Conservation (phyloP, 176 grass and related monocot genomes). For the Chrysopogon serrulatus region DNA sequence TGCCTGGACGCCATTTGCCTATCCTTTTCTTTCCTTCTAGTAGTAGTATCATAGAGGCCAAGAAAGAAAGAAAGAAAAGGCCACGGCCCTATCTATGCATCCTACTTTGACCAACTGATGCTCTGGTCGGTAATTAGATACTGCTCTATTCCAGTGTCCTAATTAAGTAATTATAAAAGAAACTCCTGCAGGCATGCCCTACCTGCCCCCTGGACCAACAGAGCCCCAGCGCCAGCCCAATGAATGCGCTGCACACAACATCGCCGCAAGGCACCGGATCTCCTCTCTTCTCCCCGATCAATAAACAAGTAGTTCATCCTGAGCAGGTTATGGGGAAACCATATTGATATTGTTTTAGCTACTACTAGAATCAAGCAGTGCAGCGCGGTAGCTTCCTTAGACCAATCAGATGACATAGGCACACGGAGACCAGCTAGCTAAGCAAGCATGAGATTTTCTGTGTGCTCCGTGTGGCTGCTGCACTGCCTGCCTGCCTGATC, state of each 20-base stretch:
- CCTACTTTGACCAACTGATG: conserved; percentile 13
- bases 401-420: conserved; percentile 39
- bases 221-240: background rate
- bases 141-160: background rate
- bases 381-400: background rate
- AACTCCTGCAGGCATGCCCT: conserved; percentile 12
- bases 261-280: background rate
- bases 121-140: background rate
- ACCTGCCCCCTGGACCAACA: conserved; percentile 23
- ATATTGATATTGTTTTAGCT: background rate
- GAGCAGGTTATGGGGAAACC: background rate
- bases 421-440: background rate
- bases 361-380: background rate
- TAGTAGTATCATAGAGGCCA: background rate
- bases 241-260: background rate
- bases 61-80: background rate
- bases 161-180: background rate
- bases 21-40: background rate
- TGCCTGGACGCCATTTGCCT: background rate
- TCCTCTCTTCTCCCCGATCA: background rate
- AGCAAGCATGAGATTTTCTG: background rate
- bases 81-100: background rate
- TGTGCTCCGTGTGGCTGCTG: background rate
- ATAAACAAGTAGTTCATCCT: background rate
- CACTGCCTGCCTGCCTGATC: background rate